Evolutionary conservation across 2,329 filamentous ascomycete genomes (phyloP).

Genomic region (Colletotrichum neosansevieriae): DNA sequence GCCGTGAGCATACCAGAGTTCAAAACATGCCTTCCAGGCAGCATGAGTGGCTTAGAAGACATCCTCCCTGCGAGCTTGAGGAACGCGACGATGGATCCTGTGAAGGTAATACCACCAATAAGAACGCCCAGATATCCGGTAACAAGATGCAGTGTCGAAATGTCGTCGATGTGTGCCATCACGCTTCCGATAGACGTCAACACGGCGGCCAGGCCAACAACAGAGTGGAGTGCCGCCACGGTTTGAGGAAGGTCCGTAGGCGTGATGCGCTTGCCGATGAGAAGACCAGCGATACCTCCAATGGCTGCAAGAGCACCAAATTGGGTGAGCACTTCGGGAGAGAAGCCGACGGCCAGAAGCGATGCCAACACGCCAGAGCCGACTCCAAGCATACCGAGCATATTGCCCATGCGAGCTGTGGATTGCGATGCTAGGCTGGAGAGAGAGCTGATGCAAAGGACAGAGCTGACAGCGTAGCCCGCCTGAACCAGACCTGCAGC

Average conservation of each 20-base stretch:
- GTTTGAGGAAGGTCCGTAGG: slow-evolving; percentile 91
- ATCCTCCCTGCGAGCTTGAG: slow-evolving; percentile 87
- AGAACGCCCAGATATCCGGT: slow-evolving; percentile 88
- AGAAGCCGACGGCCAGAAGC: slow-evolving; percentile 83
- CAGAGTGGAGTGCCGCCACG: slow-evolving; percentile 88
- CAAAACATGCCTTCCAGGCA: slow-evolving; percentile 81
- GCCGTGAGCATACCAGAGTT: slow-evolving; percentile 80
- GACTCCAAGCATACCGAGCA: slow-evolving; percentile 88
- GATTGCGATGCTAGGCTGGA: slow-evolving; percentile 84
- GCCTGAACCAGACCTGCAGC: slow-evolving; percentile 88
- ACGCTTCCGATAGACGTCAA: slow-evolving; percentile 90
- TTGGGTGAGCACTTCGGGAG: slow-evolving; percentile 81
- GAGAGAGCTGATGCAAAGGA: slow-evolving; percentile 87
- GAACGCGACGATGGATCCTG: slow-evolving; percentile 90
- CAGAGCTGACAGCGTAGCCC: slow-evolving; percentile 85
- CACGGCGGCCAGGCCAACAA: slow-evolving; percentile 89
- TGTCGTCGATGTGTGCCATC: slow-evolving; percentile 64
- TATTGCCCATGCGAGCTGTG: slow-evolving; percentile 86
- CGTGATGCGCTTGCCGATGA: slow-evolving; percentile 88
- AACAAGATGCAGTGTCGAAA: slow-evolving; percentile 84
- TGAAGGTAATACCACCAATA: slow-evolving; percentile 91
- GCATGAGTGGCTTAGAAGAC: slow-evolving; percentile 78
- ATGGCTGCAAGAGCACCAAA: slow-evolving; percentile 81
- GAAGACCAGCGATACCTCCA: slow-evolving; percentile 75
- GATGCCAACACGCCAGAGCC: slow-evolving; percentile 86